Evolutionary conservation across 202 grass and related monocot species (phyloP).

Genomic region (Schoenoplectus triqueter): DNA sequence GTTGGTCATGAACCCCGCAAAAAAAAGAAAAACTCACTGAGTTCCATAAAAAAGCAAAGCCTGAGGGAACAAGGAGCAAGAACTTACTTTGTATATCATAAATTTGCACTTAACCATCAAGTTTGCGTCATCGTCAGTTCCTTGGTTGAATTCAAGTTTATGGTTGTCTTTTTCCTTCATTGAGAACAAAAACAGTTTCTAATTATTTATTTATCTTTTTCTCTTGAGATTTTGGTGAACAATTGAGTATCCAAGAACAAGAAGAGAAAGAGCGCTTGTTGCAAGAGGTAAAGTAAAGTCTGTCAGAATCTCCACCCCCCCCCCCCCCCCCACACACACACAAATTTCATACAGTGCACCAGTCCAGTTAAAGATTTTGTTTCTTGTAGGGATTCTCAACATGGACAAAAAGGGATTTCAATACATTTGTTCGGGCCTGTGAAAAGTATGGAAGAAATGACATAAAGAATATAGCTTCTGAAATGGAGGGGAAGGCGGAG

Average conservation of each 20-base stretch:
- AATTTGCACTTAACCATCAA: no score
- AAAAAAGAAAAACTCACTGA: no score
- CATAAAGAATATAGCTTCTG: constrained; percentile 57
- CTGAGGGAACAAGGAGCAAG: no score
- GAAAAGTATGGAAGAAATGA: constrained; percentile 63
- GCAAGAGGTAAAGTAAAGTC: constrained; percentile 47
- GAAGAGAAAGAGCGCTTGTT: constrained; percentile 58
- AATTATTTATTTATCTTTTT: constrained; percentile 11
- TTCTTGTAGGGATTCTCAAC: constrained; percentile 51
- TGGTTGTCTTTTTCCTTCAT: constrained; percentile 7
- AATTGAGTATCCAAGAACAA: constrained; percentile 51
- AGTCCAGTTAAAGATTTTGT: constrained; percentile 21
- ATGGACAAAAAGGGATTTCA: constrained; percentile 65
- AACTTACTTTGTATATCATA: no score
- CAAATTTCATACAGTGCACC: no score
- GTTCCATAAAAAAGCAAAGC: no score
- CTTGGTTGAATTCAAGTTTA: constrained; percentile 13
- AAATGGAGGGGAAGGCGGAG: constrained; percentile 58
- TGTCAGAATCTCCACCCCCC: neutral
- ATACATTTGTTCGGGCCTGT: constrained; percentile 59
- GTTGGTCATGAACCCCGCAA: no score
- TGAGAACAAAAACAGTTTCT: constrained; percentile 24
- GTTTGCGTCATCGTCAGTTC: neutral
- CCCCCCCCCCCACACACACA: no score
- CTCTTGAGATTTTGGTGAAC: constrained; percentile 46